Base-by-base conservation (phyloP, 495 filamentous ascomycete species). In the Saxophila tyrrhenica region DNA sequence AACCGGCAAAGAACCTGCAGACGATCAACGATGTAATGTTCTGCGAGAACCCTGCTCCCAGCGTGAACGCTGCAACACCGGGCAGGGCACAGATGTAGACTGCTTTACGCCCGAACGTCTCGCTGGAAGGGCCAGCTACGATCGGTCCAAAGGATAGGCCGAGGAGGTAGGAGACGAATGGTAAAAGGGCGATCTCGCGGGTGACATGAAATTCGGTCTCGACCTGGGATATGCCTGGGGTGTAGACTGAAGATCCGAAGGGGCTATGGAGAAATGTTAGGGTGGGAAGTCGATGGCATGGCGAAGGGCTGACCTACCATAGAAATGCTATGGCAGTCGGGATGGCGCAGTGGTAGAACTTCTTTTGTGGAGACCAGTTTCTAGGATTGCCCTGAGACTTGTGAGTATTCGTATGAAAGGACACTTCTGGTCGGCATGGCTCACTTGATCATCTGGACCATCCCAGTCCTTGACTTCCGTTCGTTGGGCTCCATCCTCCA, bases 341-440 rank as follows among this genome's bases (percentile, higher is more conserved):
- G 3, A 60, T 25, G 10, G 49, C 35, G 7, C 53, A 49, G 43
- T 70, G 62, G 48, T 67, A 70, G 8, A 60, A 25, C 16, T 55
- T 57, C n/a, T 52, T 48, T 43, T 51, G 55, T 2, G 64, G 19
- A 1, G 57, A 48, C 70, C 70, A 72, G 50, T 72, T 72, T 19
- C 50, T 32, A 17, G 70, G 68, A 44, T 72, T 71, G n/a, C 61
- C 65, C 15, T 48, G 10, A 21, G 3, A 48, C 13, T 25, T 48
- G 20, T 11, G 3, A 11, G 9, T 17, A 23, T 48, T 23, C 42
- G 24, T 48, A 25, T 25, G 23, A 35, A 5, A 35, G n/a, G n/a
- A n/a, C n/a, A n/a, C n/a, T n/a, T n/a, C n/a, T 9, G 45, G 23
- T 23, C 5, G 13, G 9, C 7, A 11, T 13, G 10, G 13, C 10